phyloP scores from a whole-genome alignment of 1,284 basidiomycete genomes.

The Pseudozyma sp. region DNA sequence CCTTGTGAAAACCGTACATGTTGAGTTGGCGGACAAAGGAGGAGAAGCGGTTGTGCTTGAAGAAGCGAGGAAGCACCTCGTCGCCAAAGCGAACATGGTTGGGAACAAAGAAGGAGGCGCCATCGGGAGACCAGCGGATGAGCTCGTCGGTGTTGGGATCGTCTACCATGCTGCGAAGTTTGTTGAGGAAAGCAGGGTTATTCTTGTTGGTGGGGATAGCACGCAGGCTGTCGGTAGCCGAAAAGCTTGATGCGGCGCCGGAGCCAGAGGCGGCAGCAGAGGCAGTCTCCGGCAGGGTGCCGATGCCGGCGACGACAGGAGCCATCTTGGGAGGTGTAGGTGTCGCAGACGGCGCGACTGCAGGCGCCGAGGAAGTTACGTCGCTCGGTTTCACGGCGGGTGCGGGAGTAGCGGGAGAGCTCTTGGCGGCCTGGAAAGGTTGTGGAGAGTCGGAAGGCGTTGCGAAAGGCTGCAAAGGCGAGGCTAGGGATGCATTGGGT shows the following conservation, averaged over 20 bases:
- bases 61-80: constrained; percentile 72
- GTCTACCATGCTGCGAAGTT: constrained; percentile 89
- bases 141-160: constrained; percentile 83
- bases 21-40: constrained; percentile 89
- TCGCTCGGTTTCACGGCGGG: constrained; percentile 32
- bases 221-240: constrained; percentile 23
- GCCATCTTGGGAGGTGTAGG: constrained; percentile 16
- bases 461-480: constrained; percentile 28
- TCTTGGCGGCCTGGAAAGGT: constrained; percentile 30
- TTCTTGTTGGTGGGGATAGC: constrained; percentile 60
- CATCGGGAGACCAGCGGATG: constrained; percentile 88
- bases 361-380: constrained; percentile 15
- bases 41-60: constrained; percentile 77
- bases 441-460: constrained; percentile 27
- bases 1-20: constrained; percentile 74
- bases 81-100: constrained; percentile 92
- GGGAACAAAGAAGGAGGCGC: constrained; percentile 91
- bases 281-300: constrained; percentile 37
- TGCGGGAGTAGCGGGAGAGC: constrained; percentile 14
- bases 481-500: constrained; percentile 6
- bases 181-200: constrained; percentile 88
- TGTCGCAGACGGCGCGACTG: constrained; percentile 2
- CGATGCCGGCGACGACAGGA: constrained; percentile 43
- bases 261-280: constrained; percentile 13
- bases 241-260: constrained; percentile 13